phyloP scores from a whole-genome alignment of 2,329 filamentous ascomycete genomes.

The Tricladium varicosporioides region DNA sequence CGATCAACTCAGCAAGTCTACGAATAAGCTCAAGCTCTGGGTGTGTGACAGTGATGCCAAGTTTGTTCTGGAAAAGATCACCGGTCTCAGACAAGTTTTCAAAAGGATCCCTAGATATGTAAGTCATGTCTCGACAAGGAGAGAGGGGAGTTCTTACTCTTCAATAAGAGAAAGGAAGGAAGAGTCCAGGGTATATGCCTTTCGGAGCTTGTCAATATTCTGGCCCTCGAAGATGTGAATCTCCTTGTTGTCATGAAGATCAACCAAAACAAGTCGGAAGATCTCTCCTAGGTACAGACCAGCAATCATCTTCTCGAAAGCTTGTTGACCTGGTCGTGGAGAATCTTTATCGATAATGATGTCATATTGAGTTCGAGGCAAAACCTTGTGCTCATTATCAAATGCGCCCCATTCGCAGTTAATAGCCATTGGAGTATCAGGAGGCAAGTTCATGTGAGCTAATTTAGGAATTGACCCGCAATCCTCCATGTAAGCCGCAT shows the following conservation, averaged over 20 bases:
- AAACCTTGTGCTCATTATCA: conserved; percentile 87
- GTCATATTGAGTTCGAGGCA: conserved; percentile 84
- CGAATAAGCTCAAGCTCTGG: conserved; percentile 88
- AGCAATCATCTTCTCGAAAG: conserved; percentile 97
- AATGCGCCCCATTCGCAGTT: conserved; percentile 98
- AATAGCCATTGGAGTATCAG: conserved; percentile 85
- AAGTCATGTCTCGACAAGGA: conserved; percentile 16
- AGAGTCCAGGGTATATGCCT: conserved; percentile 85
- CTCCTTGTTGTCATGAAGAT: conserved; percentile 76
- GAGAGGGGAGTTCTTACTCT: conserved; percentile 55
- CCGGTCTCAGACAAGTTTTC: conserved; percentile 91
- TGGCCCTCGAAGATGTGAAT: conserved; percentile 79
- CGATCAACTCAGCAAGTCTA: conserved; percentile 88
- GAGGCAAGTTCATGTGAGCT: conserved; percentile 81
- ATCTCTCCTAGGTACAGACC: conserved; percentile 93
- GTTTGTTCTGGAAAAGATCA: conserved; percentile 75
- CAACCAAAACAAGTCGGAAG: conserved; percentile 82
- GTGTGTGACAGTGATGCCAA: conserved; percentile 67
- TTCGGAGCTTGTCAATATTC: conserved; percentile 75
- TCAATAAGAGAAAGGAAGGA: conserved; percentile 93
- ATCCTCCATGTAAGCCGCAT: conserved; percentile 97
- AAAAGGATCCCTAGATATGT: conserved; percentile 71
- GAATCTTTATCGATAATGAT: conserved; percentile 86
- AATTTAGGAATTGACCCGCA: conserved; percentile 91
- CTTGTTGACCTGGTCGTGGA: conserved; percentile 88